Base-by-base conservation (phyloP, 2,329 filamentous ascomycete genomes). In the Cladorrhinum sp. region DNA sequence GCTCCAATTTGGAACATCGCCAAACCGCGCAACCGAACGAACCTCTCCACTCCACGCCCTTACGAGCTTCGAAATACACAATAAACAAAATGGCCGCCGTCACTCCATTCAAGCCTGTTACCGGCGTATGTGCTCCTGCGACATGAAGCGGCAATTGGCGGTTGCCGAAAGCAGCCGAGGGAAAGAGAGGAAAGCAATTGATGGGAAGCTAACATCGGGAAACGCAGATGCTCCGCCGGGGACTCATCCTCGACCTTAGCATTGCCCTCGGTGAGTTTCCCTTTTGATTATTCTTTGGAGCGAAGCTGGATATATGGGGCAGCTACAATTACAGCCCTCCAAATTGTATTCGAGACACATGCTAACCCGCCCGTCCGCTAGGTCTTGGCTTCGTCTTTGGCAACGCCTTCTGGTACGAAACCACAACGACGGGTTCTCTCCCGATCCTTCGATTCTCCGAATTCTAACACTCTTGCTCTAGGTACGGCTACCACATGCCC, bases 401-500 rank as follows among this genome's bases (percentile, higher is more conserved):
- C 72, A 84, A 79, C 73, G 71, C 74, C 65, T 86, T 79, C 77
- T 86, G 83, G 83, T 86, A 83, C 68, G 81, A 66, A 16, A 60
- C 55, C 45, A 56, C 45, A 55, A 65, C 48, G 9, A 20, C 49
- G 45, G 32, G 29, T 18, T 3, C 4, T 6, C 20, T 48, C 45
- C 52, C 52, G 10, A 41, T 53, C 27, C 7, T 25, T 27, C 16
- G 9, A 49, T 13, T 41, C 38, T 59, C 52, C 59, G 52, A 41
- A 53, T 50, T n/a, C 36, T 9, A 27, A 12, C 24, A 23, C 27
- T 18, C 29, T 54, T 20, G 57, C 59, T 59, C 5, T 66, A 86
- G 83, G 83, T 83, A 85, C 79, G 83, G 84, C 73, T 86, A 73
- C 78, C 84, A 86, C 77, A 76, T 85, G 70, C 84, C 83, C 67